These are phyloP conservation scores for Aspergillus carlsbadensis DNA, from an alignment of 495 filamentous ascomycete genomes.

Conservation along the genomic window DNA sequence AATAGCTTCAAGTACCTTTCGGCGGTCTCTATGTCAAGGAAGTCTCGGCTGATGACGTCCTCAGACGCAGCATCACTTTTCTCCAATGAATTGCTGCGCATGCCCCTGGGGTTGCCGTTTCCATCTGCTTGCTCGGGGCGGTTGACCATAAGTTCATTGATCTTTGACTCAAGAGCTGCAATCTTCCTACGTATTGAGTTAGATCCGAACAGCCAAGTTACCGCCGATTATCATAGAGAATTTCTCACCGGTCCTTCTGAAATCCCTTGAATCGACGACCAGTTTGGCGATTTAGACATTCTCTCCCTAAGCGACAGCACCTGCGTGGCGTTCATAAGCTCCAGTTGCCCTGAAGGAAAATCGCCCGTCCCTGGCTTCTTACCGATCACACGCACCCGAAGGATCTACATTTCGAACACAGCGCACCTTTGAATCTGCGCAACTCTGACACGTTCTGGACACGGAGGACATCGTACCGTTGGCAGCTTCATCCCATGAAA, in stretches of 20 bases:
- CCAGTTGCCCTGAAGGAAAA: too few species aligned
- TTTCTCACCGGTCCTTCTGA: slow-evolving; percentile 23
- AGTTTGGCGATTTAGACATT: slow-evolving; percentile 24
- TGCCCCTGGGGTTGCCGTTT: too few species aligned
- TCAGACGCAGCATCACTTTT: slow-evolving; percentile 18
- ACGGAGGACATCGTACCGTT: background rate
- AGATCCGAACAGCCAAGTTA: background rate
- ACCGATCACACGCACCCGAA: slow-evolving; percentile 11
- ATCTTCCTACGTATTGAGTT: slow-evolving; percentile 14
- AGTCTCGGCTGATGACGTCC: slow-evolving; percentile 23
- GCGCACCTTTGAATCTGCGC: slow-evolving; percentile 28
- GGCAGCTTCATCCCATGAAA: too few species aligned
- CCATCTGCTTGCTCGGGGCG: background rate
- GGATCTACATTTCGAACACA: slow-evolving; percentile 21
- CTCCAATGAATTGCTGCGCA: too few species aligned
- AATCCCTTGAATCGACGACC: slow-evolving; percentile 27
- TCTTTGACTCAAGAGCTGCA: slow-evolving; percentile 22
- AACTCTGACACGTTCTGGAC: slow-evolving; percentile 25
- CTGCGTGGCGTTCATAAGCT: slow-evolving; percentile 14
- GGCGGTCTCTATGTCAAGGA: slow-evolving; percentile 17
- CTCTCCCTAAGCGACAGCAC: slow-evolving; percentile 22
- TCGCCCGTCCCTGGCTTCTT: too few species aligned
- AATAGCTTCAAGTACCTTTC: slow-evolving; percentile 27
- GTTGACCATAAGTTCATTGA: slow-evolving; percentile 17
- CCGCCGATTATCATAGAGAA: background rate